These are phyloP conservation scores for Pisolithus microcarpus DNA, from an alignment of 768 basidiomycete species.

Conservation along the genomic window DNA sequence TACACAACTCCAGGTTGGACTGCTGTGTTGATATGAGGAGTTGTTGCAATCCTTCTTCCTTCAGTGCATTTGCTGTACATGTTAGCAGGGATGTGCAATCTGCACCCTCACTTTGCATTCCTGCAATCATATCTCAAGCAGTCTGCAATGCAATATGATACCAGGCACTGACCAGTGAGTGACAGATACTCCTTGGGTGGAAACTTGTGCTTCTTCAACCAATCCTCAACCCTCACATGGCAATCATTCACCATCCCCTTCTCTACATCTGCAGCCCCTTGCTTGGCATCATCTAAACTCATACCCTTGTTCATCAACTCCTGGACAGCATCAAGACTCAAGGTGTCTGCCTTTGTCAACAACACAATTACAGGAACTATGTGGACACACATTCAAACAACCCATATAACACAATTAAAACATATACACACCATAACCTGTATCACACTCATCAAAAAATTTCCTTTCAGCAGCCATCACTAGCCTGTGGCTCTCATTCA, in stretches of 20 bases:
- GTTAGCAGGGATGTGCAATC: too few species aligned
- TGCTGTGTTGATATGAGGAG: too few species aligned
- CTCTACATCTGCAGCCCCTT: too few species aligned
- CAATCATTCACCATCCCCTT: background rate
- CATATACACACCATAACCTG: slow-evolving; percentile 4
- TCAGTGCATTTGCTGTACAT: too few species aligned
- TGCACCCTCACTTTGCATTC: too few species aligned
- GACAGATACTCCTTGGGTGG: background rate
- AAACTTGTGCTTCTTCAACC: background rate
- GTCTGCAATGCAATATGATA: too few species aligned
- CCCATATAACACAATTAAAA: background rate
- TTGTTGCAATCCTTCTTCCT: too few species aligned
- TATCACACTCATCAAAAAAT: slow-evolving; percentile 23
- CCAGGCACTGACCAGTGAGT: background rate
- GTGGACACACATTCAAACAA: too few species aligned
- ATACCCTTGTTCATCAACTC: slow-evolving; percentile 7
- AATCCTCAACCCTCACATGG: background rate
- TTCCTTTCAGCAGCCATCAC: slow-evolving; percentile 22
- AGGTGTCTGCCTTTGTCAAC: slow-evolving; percentile 33
- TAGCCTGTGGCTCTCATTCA: slow-evolving; percentile 18
- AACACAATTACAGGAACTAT: slow-evolving; percentile 34
- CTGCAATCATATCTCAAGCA: too few species aligned
- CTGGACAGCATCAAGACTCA: slow-evolving; percentile 15
- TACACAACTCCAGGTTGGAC: too few species aligned
- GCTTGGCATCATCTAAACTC: slow-evolving; percentile 6